Evolutionary conservation across 768 basidiomycete genomes (phyloP), one percentile per base, ranked within the genome.

Genomic region (Neoboletus brunneissimus): DNA sequence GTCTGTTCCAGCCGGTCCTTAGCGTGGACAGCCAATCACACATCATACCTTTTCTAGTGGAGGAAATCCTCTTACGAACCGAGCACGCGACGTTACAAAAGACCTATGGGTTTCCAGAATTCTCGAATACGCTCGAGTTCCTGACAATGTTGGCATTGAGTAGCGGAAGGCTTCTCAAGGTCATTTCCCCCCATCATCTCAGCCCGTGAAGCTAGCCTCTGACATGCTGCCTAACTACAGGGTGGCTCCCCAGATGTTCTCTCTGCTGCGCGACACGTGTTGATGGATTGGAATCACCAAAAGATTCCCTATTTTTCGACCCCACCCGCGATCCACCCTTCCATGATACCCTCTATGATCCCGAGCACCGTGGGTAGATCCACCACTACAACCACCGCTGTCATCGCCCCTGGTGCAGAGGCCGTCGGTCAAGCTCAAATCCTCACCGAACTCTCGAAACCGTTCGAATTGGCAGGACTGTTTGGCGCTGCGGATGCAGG

Each of bases 221-320:
- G 48, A 55, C 32, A 22, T 38, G 9, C 4, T 5, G 7, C 5
- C 2, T 25, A 12, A 49, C 35, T 34, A 31, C 60, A 91, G 89
- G 94, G 94, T 31, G 96, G 96, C 47, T 88, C 93, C 0, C 95
- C 96, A 2, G 94, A 98, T 70, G 71, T 95, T 32, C 83, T 87
- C 42, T 78, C 88, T 7, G 82, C 93, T 0, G 93, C 95, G 0
- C 86, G 91, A 32, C 84, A 88, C 15, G 81, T 98, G 23, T 72
- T 98, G 1, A 82, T 78, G 48, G 94, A 99, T 68, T 99, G 96
- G 95, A 98, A 98, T 65, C 85, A 91, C 55, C 94, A 97, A 70
- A 96, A 93, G 67, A 96, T 98, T 12, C 89, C 91, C 0, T 98
- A 91, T 74, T 91, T 80, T 74, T 91, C 93, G 5, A 69, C 76